These are phyloP conservation scores for Picea glauca DNA, from an alignment of 75 land plant species.

Conservation along the genomic window DNA sequence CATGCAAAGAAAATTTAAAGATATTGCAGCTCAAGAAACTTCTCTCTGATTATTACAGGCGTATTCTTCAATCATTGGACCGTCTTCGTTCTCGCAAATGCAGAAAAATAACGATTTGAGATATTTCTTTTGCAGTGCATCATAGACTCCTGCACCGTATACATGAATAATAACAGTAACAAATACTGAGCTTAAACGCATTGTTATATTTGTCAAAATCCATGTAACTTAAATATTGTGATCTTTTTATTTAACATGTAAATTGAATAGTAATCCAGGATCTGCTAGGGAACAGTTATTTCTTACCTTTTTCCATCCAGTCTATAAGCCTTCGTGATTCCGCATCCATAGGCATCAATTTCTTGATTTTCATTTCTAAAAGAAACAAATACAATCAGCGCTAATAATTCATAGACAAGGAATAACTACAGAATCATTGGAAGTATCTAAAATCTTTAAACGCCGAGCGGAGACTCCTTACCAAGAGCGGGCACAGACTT, in stretches of 20 bases:
- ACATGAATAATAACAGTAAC: not conserved
- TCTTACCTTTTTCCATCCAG: conserved; percentile 44
- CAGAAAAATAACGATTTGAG: conserved; percentile 76
- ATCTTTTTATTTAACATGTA: not conserved
- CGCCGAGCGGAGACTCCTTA: too few relatives aligned
- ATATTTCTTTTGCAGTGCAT: conserved; percentile 92
- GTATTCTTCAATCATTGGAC: conserved; percentile 92
- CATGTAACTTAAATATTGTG: not conserved
- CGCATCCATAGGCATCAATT: conserved; percentile 85
- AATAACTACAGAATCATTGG: too few relatives aligned
- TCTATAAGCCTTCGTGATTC: conserved; percentile 84
- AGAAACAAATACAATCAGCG: not conserved
- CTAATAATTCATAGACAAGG: too few relatives aligned
- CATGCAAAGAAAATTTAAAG: not conserved
- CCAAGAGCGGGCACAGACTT: too few relatives aligned
- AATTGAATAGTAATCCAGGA: not conserved
- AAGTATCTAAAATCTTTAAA: too few relatives aligned
- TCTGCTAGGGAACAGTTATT: not conserved
- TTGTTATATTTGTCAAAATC: too few relatives aligned
- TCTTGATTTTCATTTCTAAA: conserved; percentile 96
- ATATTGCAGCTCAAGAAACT: not conserved
- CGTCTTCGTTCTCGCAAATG: conserved; percentile 68
- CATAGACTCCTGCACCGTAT: conserved; percentile 66
- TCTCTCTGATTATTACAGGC: conserved; percentile 49
- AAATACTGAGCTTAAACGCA: not conserved